phyloP scores from a whole-genome alignment of 2,329 filamentous ascomycete species.

The Cytospora mali region DNA sequence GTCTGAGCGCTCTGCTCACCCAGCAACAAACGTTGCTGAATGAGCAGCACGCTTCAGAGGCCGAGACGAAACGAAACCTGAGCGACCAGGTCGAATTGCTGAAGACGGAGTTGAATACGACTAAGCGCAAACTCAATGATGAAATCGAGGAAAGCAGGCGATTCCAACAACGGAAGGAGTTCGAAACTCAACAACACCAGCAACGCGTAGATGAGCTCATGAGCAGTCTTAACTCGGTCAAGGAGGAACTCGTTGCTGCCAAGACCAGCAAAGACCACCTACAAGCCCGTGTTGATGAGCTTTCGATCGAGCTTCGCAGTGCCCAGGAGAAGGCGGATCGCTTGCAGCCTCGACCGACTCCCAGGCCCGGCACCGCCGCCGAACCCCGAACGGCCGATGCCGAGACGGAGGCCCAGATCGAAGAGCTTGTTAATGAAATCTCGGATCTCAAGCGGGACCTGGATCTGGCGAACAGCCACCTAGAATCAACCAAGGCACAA shows the following conservation, averaged over 20 bases:
- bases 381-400: slow-evolving; percentile 44
- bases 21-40: slow-evolving; percentile 89
- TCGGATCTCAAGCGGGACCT: slow-evolving; percentile 86
- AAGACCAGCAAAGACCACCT: slow-evolving; percentile 91
- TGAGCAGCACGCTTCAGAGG: slow-evolving; percentile 83
- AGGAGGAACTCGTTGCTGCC: slow-evolving; percentile 82
- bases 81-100: slow-evolving; percentile 77
- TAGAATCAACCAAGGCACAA: slow-evolving; percentile 79
- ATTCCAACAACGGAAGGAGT: slow-evolving; percentile 80
- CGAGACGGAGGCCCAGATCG: slow-evolving; percentile 62
- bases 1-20: slow-evolving; percentile 79
- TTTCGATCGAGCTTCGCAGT: slow-evolving; percentile 83
- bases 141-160: slow-evolving; percentile 87
- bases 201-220: slow-evolving; percentile 93
- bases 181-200: slow-evolving; percentile 83
- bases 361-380: slow-evolving; percentile 53
- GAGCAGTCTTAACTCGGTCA: slow-evolving; percentile 73
- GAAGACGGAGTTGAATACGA: slow-evolving; percentile 75
- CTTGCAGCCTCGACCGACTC: slow-evolving; percentile 76
- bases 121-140: slow-evolving; percentile 80
- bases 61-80: slow-evolving; percentile 78
- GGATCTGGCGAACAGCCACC: slow-evolving; percentile 76
- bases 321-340: slow-evolving; percentile 85
- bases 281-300: slow-evolving; percentile 83
- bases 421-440: slow-evolving; percentile 82